Conservation (phyloP, 108 stramenopile genomes). For the Cafeteria roenbergensis region DNA sequence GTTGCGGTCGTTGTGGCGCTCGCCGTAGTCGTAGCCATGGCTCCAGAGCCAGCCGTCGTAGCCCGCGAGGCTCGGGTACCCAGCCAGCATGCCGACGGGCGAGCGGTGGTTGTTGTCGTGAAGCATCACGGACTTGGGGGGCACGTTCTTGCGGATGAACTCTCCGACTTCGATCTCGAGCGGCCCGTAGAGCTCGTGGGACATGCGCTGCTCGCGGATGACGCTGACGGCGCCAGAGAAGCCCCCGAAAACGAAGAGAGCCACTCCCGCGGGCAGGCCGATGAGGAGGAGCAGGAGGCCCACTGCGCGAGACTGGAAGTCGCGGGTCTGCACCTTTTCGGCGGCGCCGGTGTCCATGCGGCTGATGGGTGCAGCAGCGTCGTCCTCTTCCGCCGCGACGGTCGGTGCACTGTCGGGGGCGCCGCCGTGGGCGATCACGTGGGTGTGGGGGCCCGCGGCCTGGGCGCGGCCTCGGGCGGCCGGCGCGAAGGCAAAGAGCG, state of each 20-base stretch:
- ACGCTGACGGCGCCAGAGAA: slow-evolving; percentile 1
- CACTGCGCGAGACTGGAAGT: too few species aligned
- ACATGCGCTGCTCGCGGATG: neutral
- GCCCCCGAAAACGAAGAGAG: neutral
- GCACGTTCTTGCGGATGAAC: neutral
- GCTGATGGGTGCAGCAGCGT: too few species aligned
- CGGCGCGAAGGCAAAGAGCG: neutral
- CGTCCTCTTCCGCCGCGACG: too few species aligned
- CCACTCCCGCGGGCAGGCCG: neutral
- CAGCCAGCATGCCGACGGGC: neutral
- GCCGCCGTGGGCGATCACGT: too few species aligned
- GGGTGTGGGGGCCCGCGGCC: too few species aligned
- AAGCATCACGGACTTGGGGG: slow-evolving; percentile 1
- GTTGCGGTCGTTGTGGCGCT: slow-evolving; percentile 2
- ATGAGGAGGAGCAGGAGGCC: neutral
- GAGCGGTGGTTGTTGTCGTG: slow-evolving; percentile 1
- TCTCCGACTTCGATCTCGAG: neutral
- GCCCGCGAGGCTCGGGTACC: neutral
- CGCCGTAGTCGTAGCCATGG: slow-evolving; percentile 10
- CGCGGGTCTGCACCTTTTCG: too few species aligned
- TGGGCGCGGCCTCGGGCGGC: too few species aligned
- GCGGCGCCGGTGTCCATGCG: too few species aligned
- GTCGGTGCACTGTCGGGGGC: too few species aligned
- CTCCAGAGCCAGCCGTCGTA: slow-evolving; percentile 9
- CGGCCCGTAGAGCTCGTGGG: slow-evolving; percentile 1